Evolutionary conservation across 1,139 yeast genomes (phyloP), one percentile per base, ranked within the genome.

Genomic region (Hyphopichia burtonii): DNA sequence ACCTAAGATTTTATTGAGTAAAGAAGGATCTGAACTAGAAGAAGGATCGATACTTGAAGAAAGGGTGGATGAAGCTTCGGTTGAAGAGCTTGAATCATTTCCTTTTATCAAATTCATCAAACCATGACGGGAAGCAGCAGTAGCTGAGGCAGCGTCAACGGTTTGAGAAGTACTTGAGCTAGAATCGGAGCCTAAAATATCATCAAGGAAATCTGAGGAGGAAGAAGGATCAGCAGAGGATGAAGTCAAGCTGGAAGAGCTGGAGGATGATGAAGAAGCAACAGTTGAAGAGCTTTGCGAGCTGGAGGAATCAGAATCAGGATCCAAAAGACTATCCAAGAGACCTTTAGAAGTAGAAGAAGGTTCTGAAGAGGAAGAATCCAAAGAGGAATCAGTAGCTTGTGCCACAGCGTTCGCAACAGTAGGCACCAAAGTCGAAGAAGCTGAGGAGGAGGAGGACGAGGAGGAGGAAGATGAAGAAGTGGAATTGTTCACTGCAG

Each of bases 21-120:
- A 20, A 20, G 23, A 20, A 20, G 23, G 8, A 20, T 20, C 23
- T 20, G 23, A 20, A 8, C 23, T 20, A 8, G 23, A 36, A 30
- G 28, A 42, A 30, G 40, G 45, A 8, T 38, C 40, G 17, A 44
- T 22, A 22, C 42, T 45, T 16, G 42, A 31, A 11, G 42, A 30
- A 15, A 40, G 36, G 15, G 35, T 33, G 17, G 4, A 14, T 25
- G 28, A 25, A 25, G n/a, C n/a, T 7, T 25, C 28, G 11, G 12
- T 10, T 9, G 30, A 19, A 2, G 51, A 44, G n/a, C 17, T 30
- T n/a, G 32, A 30, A 23, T 42, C 39, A 14, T 42, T 41, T 12
- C 37, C 42, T 15, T 44, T 41, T 17, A 35, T 35, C 4, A 31
- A 38, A 34, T 44, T 39, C 7, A 37, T 35, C 18, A 37, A 34